Evolutionary conservation across 2,329 filamentous ascomycete genomes (phyloP).

Genomic region (Xylaria sp.): DNA sequence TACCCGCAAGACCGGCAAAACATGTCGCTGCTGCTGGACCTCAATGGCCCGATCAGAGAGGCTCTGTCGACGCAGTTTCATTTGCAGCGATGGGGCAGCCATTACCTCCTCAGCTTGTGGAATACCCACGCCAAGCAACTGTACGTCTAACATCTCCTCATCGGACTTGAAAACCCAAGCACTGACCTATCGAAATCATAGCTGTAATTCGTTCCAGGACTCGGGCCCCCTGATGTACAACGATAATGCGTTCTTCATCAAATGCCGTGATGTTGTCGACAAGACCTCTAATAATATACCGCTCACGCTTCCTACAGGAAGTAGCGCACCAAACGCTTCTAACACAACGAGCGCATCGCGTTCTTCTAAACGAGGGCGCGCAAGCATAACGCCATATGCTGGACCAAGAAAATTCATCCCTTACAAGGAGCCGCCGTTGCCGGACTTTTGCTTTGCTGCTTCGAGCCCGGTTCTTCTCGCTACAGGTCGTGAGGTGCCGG

Average conservation of each 20-base stretch:
- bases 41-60: conserved; percentile 62
- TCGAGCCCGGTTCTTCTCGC: conserved; percentile 59
- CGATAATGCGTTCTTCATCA: conserved; percentile 61
- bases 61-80: conserved; percentile 54
- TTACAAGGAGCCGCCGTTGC: too few species aligned
- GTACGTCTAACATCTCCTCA: conserved; percentile 29
- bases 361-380: too few species aligned
- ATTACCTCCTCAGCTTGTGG: conserved; percentile 67
- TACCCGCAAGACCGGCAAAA: conserved; percentile 55
- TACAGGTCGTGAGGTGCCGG: conserved; percentile 51
- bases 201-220: conserved; percentile 71
- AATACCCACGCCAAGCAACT: conserved; percentile 66
- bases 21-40: conserved; percentile 59
- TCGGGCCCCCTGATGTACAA: conserved; percentile 66
- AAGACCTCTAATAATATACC: conserved; percentile 58
- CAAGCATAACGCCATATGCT: too few species aligned
- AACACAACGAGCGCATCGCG: too few species aligned
- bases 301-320: conserved; percentile 51
- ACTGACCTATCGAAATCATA: conserved; percentile 23
- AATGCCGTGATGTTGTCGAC: conserved; percentile 62
- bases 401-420: too few species aligned
- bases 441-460: conserved; percentile 69
- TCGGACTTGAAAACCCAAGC: background rate
- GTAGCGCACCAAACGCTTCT: too few species aligned
- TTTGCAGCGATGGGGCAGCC: conserved; percentile 64